Conservation (phyloP, 139 green algal species). For the Closterium sp. region DNA sequence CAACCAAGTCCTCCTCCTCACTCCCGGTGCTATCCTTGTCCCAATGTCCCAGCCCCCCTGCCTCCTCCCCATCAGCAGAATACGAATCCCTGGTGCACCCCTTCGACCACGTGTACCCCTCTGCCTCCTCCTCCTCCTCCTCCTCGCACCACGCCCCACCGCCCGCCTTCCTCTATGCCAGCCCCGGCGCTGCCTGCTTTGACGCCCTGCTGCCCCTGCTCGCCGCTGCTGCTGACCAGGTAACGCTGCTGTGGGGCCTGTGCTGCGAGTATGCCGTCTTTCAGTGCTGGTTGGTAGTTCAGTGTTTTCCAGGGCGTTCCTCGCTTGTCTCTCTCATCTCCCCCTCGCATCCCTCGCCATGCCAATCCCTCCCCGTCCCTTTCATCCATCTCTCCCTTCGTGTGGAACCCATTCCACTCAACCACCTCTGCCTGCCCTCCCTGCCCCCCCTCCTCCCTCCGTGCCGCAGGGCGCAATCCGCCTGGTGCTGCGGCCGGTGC, state of each 20-base stretch:
- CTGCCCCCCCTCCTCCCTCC: neutral
- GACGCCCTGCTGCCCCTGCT: neutral
- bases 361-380: neutral
- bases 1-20: neutral
- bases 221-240: neutral
- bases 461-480: slow-evolving; percentile 1
- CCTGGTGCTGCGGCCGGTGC: slow-evolving; percentile 38
- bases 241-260: neutral
- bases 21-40: too few species aligned
- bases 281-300: neutral
- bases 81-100: neutral
- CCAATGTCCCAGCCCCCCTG: neutral
- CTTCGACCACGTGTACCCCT: neutral
- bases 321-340: neutral
- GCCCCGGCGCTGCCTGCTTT: neutral
- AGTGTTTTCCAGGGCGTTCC: neutral
- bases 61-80: neutral
- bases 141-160: neutral
- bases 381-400: neutral
- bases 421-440: neutral
- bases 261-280: neutral
- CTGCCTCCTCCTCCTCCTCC: neutral
- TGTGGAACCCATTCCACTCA: neutral
- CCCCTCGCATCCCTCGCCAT: neutral
- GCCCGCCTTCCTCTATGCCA: neutral